phyloP scores from a whole-genome alignment of 208 protist genomes.

The Wallacemonas sp. region DNA sequence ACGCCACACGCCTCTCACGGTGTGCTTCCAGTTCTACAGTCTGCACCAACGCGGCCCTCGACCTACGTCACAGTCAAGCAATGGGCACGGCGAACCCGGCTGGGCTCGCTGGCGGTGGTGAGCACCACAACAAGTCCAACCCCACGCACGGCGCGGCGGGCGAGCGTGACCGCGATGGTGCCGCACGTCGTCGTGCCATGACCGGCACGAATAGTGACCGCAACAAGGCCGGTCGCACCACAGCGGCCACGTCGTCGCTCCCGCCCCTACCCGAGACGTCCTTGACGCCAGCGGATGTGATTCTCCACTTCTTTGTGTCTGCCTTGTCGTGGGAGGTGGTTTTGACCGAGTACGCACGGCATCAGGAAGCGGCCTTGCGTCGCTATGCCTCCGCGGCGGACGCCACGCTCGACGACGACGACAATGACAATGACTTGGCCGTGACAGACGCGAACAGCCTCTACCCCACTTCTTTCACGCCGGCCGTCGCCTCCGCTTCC shows the following conservation, averaged over 20 bases:
- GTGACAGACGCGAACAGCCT: not conserved
- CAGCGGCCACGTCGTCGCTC: too few relatives aligned
- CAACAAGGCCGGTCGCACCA: too few relatives aligned
- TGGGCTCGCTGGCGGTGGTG: too few relatives aligned
- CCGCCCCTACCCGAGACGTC: not conserved
- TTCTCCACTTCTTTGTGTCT: constrained; percentile 8
- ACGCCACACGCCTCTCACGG: not conserved
- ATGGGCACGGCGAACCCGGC: too few relatives aligned
- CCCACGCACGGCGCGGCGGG: not conserved
- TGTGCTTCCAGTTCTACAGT: not conserved
- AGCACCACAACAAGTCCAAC: not conserved
- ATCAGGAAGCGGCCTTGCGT: not conserved
- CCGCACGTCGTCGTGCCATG: not conserved
- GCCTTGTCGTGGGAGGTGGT: constrained; percentile 12
- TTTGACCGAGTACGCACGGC: constrained; percentile 4
- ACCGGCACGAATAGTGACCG: not conserved
- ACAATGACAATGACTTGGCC: not conserved
- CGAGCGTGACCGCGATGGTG: not conserved
- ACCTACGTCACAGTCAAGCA: too few relatives aligned
- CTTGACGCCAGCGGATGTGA: constrained; percentile 3
- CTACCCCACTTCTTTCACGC: not conserved
- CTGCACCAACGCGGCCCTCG: too few relatives aligned
- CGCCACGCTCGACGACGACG: not conserved
- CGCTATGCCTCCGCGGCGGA: too few relatives aligned
- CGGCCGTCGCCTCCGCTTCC: not conserved